Conservation (phyloP, 2,329 filamentous ascomycete species). For the Calcarisporium arbuscula region DNA sequence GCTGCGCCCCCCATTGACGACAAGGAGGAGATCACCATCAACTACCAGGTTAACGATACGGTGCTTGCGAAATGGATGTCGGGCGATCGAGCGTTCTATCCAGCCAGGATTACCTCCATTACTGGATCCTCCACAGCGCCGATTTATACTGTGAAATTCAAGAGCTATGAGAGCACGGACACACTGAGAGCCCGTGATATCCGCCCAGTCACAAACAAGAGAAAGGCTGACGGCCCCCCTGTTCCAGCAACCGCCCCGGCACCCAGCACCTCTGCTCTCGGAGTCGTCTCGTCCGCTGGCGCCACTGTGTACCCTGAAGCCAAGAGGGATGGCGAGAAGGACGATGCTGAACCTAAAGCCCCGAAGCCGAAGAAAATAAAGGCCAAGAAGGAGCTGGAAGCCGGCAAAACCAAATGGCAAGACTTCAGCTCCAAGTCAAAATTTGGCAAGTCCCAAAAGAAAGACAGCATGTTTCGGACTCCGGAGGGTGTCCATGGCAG, state of each 20-base stretch:
- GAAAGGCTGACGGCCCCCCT: conserved; percentile 76
- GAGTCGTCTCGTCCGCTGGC: conserved; percentile 47
- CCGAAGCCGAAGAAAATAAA: conserved; percentile 84
- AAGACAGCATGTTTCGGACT: conserved; percentile 96
- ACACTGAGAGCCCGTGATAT: conserved; percentile 79
- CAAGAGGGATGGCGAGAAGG: conserved; percentile 54
- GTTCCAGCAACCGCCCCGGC: conserved; percentile 36
- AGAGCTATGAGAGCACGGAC: conserved; percentile 80
- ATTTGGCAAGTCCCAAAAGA: conserved; percentile 61
- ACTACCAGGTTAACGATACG: conserved; percentile 81
- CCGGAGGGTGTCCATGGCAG: conserved; percentile 78
- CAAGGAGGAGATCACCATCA: conserved; percentile 46
- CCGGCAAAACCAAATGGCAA: conserved; percentile 89
- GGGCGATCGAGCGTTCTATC: conserved; percentile 85
- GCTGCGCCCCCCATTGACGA: conserved; percentile 34
- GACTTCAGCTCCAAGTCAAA: conserved; percentile 80
- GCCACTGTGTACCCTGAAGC: conserved; percentile 56
- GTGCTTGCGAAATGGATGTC: conserved; percentile 88
- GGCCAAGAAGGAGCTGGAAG: conserved; percentile 85
- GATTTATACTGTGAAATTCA: conserved; percentile 93
- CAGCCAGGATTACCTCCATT: conserved; percentile 86
- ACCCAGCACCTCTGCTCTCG: conserved; percentile 28
- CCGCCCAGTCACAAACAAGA: conserved; percentile 71
- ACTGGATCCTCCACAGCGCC: conserved; percentile 87
- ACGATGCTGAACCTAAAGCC: conserved; percentile 62